phyloP scores from a whole-genome alignment of 805 yeast species.

The Wickerhamomyces ciferrii region DNA sequence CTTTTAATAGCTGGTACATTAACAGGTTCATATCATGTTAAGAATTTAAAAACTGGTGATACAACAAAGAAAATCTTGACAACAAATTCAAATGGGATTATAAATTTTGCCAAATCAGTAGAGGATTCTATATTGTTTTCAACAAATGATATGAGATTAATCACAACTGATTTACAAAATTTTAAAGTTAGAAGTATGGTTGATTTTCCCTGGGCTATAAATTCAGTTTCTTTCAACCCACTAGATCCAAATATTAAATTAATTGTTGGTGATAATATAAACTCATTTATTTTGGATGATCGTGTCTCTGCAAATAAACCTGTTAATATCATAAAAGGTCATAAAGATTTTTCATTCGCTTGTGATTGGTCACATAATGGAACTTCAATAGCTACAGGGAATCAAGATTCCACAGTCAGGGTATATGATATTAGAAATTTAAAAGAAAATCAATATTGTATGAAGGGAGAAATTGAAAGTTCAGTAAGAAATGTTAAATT shows the following conservation, averaged over 20 bases:
- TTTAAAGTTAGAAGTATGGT: constrained; percentile 10
- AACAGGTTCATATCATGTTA: constrained; percentile 42
- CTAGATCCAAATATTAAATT: constrained; percentile 31
- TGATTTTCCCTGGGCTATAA: constrained; percentile 42
- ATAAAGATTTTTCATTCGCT: constrained; percentile 50
- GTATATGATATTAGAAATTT: constrained; percentile 43
- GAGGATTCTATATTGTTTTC: constrained; percentile 35
- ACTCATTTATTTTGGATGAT: constrained; percentile 39
- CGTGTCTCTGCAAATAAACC: constrained; percentile 20
- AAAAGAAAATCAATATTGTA: constrained; percentile 22
- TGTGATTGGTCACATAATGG: constrained; percentile 53
- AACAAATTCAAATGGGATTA: constrained; percentile 40
- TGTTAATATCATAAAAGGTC: constrained; percentile 31
- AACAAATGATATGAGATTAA: constrained; percentile 42
- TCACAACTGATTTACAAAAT: constrained; percentile 33
- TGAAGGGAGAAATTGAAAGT: constrained; percentile 32
- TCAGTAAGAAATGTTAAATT: constrained; percentile 51
- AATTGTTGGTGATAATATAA: constrained; percentile 46
- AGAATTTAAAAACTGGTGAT: constrained; percentile 25
- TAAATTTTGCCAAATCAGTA: constrained; percentile 40
- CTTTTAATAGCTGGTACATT: constrained; percentile 48
- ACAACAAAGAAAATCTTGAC: constrained; percentile 36
- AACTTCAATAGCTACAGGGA: constrained; percentile 45
- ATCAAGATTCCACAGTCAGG: constrained; percentile 54
- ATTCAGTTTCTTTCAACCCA: constrained; percentile 41